phyloP scores from a whole-genome alignment of 257 asterid species.

The Solanum dulcamara region DNA sequence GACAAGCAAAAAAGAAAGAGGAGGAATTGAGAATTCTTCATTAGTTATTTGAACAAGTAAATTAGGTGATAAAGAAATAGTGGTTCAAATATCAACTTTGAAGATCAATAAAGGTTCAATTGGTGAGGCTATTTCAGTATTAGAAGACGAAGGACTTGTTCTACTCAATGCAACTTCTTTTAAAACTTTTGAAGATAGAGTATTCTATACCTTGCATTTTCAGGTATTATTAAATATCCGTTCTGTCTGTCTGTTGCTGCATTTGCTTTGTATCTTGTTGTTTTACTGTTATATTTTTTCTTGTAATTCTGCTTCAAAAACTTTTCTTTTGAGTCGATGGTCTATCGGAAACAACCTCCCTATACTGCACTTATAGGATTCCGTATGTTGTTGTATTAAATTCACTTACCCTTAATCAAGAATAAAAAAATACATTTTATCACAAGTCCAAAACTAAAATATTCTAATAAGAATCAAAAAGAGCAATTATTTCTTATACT shows the following conservation, averaged over 20 bases:
- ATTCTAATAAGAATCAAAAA: background rate
- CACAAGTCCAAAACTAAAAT: background rate
- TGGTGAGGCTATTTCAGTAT: background rate
- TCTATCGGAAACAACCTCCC: background rate
- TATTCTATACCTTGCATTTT: constrained; percentile 8
- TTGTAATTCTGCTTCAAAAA: background rate
- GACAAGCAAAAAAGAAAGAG: background rate
- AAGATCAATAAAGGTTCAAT: background rate
- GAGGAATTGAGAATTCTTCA: background rate
- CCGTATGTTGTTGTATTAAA: background rate
- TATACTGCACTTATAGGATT: background rate
- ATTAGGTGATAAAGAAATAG: background rate
- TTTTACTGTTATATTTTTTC: background rate
- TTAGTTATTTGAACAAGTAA: background rate
- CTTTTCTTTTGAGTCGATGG: background rate
- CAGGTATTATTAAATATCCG: background rate
- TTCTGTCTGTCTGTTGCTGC: background rate
- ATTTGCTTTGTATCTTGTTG: background rate
- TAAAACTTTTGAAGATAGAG: background rate
- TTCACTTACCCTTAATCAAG: background rate
- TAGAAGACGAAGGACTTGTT: constrained; percentile 4
- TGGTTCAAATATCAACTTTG: background rate
- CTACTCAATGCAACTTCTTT: constrained; percentile 1
- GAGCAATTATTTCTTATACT: too few species aligned
- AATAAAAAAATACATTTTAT: background rate